Evolutionary conservation across 2,329 filamentous ascomycete species (phyloP), one percentile per base, ranked within the genome.

Genomic region (Claviceps sp.): DNA sequence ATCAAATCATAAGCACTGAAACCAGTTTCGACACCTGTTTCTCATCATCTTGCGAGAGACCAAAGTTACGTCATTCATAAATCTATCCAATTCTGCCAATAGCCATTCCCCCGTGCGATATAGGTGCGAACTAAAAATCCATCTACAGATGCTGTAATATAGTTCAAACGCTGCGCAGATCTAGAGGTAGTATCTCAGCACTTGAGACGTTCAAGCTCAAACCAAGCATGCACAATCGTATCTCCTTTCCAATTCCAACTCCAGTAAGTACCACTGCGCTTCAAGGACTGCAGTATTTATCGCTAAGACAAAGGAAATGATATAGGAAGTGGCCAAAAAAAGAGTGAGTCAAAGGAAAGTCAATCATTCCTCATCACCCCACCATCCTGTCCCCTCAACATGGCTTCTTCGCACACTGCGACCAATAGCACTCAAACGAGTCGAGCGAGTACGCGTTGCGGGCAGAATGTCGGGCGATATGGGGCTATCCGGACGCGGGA

Each of bases 401-500:
- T 34, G 30, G 18, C 56, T 55, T 8, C 55, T 55, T 54, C 59
- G 56, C 48, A 55, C 54, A 3, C 55, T 56, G 18, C 58, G 58
- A 11, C 64, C 65, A 18, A 66, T 63, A 2, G 65, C 64, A 40
- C 65, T 67, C 40, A 66, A 50, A 5, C 72, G 67, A 11, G 69
- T 71, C 48, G 66, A 65, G 58, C 70, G 70, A 57, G 60, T 62
- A 47, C 62, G 56, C 22, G 62, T 61, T 9, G 56, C 55, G 2
- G 65, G 61, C 41, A 69, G 63, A 0, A 59, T 54, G 14, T 62
- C 61, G 1, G 67, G 64, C 0, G 67, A 69, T 49, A 70, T 65
- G 34, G 66, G 67, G 52, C 67, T 70, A 49, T 74, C 71, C 2
- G 72, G 70, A 22, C 70, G 63, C 5, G 70, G 67, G 5, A 71